These are phyloP conservation scores for Paramecium sonneborni DNA, from an alignment of 73 alveolate genomes.

Conservation along the genomic window DNA sequence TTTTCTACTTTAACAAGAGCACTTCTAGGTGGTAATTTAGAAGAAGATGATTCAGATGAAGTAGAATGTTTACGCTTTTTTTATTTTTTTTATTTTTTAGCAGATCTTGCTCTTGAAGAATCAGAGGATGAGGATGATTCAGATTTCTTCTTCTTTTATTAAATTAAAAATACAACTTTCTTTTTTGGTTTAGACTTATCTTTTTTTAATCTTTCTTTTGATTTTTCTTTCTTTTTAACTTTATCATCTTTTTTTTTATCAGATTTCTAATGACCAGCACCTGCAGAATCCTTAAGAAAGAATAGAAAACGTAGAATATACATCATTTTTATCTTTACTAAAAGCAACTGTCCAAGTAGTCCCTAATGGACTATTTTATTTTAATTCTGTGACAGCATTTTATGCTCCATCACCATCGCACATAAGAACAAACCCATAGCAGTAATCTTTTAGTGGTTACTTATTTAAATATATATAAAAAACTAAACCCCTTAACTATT, in stretches of 20 bases:
- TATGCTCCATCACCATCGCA: constrained; percentile 55
- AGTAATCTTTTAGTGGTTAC: constrained; percentile 57
- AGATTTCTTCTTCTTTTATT: constrained; percentile 2
- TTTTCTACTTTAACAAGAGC: constrained; percentile 32
- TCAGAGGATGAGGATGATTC: constrained; percentile 8
- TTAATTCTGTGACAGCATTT: constrained; percentile 51
- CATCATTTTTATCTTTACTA: constrained; percentile 55
- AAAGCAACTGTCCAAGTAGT: constrained; percentile 55
- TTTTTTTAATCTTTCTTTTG: constrained; percentile 3
- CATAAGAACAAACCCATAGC: constrained; percentile 63
- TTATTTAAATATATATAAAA: constrained; percentile 3
- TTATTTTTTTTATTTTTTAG: constrained; percentile 1
- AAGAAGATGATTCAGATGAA: constrained; percentile 56
- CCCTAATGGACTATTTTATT: constrained; percentile 32
- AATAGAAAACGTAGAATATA: background rate
- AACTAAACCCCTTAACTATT: constrained; percentile 54
- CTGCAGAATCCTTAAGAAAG: constrained; percentile 14
- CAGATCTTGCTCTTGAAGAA: constrained; percentile 47
- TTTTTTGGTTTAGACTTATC: background rate
- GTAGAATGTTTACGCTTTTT: constrained; percentile 27
- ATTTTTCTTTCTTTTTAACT: background rate
- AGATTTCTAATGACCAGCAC: constrained; percentile 31
- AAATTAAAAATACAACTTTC: background rate
- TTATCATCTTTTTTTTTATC: background rate
- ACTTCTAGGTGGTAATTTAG: constrained; percentile 51